Base-by-base conservation (phyloP, 2,329 filamentous ascomycete species). In the Juglanconis oblonga region DNA sequence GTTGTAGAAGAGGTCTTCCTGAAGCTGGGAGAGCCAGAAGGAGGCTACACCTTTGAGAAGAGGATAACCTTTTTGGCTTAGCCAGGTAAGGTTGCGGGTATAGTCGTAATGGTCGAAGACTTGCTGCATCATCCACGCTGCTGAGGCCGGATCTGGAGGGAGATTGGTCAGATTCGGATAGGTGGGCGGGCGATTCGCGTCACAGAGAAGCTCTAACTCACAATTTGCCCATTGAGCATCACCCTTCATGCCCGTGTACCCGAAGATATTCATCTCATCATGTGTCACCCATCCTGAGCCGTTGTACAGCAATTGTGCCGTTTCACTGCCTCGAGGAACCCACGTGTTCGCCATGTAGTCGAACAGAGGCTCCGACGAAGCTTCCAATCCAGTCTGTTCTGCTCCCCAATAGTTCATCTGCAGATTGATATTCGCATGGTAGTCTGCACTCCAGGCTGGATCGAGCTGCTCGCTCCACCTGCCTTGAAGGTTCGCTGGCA, bases 371-470 rank as follows among this genome's bases (percentile, higher is more conserved):
- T 70, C 67, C 51, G 81, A 76, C 1, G 81, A 73, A 2, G 70
- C 71, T 0, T 74, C 76, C 0, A 85, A 70, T 0, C 81, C 82
- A 0, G 81, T 83, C 55, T 82, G 76, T 38, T 84, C 81, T 2
- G 78, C 77, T 1, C 72, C 73, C 83, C 84, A 87, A 64, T 86
- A 78, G 61, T 86, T 86, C 84, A 86, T 86, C 64, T 87, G 81
- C 0, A 86, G 59, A 59, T 86, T 86, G 65, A 87, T 85, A 62
- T 86, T 82, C 44, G 78, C 74, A 55, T 85, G 82, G 58, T 85
- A 86, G 64, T 86, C 82, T 2, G 74, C 78, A 11, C 77, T 76
- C 84, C 84, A 63, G 7, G 58, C 58, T 8, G 61, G 51, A 1
- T 33, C n/a, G 10, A 80, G 67, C 0, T 73, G 68, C 49, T 81